Conservation (phyloP, 176 grass and related monocot genomes). For the Aegilops bicornis region DNA sequence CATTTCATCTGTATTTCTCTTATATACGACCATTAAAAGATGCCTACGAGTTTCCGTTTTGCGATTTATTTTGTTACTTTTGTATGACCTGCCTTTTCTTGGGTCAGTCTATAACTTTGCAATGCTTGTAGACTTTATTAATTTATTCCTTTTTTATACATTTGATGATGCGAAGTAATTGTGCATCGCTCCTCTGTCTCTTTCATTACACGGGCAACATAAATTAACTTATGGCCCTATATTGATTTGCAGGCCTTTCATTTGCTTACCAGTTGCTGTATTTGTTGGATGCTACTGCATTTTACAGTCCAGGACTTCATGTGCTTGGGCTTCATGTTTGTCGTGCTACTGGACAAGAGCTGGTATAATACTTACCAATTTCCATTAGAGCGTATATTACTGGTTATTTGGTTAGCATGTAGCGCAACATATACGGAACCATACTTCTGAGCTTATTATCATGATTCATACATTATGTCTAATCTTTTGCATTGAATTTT, state of each 20-base stretch:
- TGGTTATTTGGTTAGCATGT: not conserved
- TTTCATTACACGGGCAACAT: constrained; percentile 13
- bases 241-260: constrained; percentile 56
- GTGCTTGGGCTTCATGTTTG: constrained; percentile 90
- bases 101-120: not conserved
- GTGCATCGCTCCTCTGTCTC: not conserved
- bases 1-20: not conserved
- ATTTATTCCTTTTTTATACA: not conserved
- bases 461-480: not conserved
- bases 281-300: constrained; percentile 90
- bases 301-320: constrained; percentile 80
- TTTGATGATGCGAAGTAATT: constrained; percentile 17
- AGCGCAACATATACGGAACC: not conserved
- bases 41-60: not conserved
- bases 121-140: not conserved
- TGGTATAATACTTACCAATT: constrained; percentile 52
- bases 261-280: constrained; percentile 97
- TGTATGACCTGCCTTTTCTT: constrained; percentile 3
- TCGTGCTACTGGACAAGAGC: constrained; percentile 94
- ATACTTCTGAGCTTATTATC: not conserved
- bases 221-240: constrained; percentile 26
- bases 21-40: not conserved
- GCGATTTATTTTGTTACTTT: not conserved
- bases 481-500: constrained; percentile 1
- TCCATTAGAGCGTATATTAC: constrained; percentile 23